Percentiles rank a stretch among this genome's conserved stretches.
phyloP scores from a whole-genome alignment of 768 basidiomycete species.

The Leccinum longicurvipes region DNA sequence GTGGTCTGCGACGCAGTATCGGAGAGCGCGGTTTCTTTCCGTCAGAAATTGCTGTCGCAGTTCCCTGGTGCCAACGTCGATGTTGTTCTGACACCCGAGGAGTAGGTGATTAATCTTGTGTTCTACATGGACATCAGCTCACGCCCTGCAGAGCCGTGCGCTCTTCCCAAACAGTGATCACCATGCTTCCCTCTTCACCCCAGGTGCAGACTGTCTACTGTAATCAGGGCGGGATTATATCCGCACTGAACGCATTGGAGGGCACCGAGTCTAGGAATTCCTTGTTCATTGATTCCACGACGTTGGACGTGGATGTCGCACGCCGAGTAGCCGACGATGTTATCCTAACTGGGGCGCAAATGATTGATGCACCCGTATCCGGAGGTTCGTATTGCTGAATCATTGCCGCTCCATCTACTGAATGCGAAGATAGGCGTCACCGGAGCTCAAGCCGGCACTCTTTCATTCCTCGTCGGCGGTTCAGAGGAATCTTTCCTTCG shows the following conservation, averaged over 20 bases:
- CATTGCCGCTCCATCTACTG: constrained; percentile 1
- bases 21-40: constrained; percentile 56
- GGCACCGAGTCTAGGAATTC: constrained; percentile 41
- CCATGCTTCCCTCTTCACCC: constrained; percentile 91
- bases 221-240: constrained; percentile 57
- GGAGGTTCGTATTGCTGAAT: constrained; percentile 56
- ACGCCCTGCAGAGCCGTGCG: constrained; percentile 51
- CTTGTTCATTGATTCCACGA: constrained; percentile 87
- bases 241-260: constrained; percentile 51
- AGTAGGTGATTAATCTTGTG: constrained; percentile 48
- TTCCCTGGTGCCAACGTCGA: constrained; percentile 60
- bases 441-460: constrained; percentile 82
- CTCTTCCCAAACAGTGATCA: constrained; percentile 66
- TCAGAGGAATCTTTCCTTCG: constrained; percentile 51
- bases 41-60: constrained; percentile 48
- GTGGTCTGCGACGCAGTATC: constrained; percentile 76
- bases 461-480: constrained; percentile 92
- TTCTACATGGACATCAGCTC: neutral
- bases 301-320: constrained; percentile 77
- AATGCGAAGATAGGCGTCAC: constrained; percentile 55
- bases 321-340: constrained; percentile 59
- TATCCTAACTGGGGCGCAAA: constrained; percentile 53
- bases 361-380: constrained; percentile 94
- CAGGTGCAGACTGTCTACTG: constrained; percentile 79
- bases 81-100: constrained; percentile 61